Percentiles rank a stretch among this genome's conserved stretches.
Conservation (phyloP, 2,329 filamentous ascomycete species). For the Fusarium incarnatum region DNA sequence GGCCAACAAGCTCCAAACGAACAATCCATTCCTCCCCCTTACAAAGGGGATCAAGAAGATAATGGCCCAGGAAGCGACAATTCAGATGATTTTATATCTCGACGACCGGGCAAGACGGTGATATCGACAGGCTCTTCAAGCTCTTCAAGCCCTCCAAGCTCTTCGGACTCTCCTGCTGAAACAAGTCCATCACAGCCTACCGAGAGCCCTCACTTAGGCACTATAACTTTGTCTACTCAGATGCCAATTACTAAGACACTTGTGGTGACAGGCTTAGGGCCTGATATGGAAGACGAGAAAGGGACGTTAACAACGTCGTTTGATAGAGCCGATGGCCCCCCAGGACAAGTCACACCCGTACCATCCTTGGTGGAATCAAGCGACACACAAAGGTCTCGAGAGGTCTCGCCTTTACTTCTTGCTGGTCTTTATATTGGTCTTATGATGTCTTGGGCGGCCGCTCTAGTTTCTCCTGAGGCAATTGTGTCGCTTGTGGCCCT, state of each 20-base stretch:
- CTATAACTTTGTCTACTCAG: conserved; percentile 41
- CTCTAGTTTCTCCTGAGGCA: not conserved
- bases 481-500: not conserved
- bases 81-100: not conserved
- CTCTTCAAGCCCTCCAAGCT: too few species aligned
- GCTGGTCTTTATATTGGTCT: not conserved
- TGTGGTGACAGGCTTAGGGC: conserved; percentile 31
- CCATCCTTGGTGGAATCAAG: conserved; percentile 1
- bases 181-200: not conserved
- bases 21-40: not conserved
- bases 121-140: not conserved
- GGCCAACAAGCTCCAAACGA: not conserved
- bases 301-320: not conserved
- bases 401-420: not conserved
- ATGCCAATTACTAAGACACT: conserved; percentile 36
- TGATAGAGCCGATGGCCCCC: not conserved
- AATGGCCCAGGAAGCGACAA: not conserved
- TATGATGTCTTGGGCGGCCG: not conserved
- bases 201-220: conserved; percentile 33
- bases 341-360: not conserved
- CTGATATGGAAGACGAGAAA: not conserved
- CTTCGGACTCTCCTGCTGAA: not conserved
- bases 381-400: not conserved
- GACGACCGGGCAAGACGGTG: not conserved
- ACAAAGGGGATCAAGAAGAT: not conserved